Percentiles rank a stretch among this genome's conserved stretches.
These are phyloP conservation scores for Saprolegnia parasitica DNA, from an alignment of 352 stramenopile species.

Conservation along the genomic window DNA sequence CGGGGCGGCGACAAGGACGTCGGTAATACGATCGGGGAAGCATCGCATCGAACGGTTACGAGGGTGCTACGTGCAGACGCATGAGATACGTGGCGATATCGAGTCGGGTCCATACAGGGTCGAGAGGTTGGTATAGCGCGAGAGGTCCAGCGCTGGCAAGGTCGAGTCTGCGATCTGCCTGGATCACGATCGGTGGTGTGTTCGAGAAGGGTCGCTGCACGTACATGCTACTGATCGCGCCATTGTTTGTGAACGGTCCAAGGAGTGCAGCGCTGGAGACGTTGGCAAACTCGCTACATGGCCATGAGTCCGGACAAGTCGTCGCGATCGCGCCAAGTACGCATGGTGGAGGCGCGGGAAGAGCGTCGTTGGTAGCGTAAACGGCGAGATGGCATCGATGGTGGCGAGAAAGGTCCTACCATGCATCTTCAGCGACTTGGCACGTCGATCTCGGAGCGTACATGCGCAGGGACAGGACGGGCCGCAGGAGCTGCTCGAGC, in stretches of 20 bases:
- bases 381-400: not conserved
- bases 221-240: constrained; percentile 4
- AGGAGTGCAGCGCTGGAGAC: not conserved
- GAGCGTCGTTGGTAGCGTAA: not conserved
- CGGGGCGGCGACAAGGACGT: not conserved
- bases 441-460: not conserved
- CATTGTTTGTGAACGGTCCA: constrained; percentile 1
- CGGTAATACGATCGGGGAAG: constrained; percentile 1
- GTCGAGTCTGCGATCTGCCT: not conserved
- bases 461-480: not conserved
- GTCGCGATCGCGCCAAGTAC: not conserved
- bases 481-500: not conserved
- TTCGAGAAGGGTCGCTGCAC: not conserved
- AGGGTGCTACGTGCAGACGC: constrained; percentile 1
- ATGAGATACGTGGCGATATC: too few species aligned
- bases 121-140: constrained; percentile 7
- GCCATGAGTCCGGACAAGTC: not conserved
- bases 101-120: not conserved
- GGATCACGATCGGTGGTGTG: not conserved
- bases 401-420: not conserved
- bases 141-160: constrained; percentile 1
- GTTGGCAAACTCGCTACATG: constrained; percentile 1
- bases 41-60: not conserved
- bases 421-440: not conserved
- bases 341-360: not conserved